phyloP scores from a whole-genome alignment of 192 early-diverging fungal species.

The Obelidium mucronatum region DNA sequence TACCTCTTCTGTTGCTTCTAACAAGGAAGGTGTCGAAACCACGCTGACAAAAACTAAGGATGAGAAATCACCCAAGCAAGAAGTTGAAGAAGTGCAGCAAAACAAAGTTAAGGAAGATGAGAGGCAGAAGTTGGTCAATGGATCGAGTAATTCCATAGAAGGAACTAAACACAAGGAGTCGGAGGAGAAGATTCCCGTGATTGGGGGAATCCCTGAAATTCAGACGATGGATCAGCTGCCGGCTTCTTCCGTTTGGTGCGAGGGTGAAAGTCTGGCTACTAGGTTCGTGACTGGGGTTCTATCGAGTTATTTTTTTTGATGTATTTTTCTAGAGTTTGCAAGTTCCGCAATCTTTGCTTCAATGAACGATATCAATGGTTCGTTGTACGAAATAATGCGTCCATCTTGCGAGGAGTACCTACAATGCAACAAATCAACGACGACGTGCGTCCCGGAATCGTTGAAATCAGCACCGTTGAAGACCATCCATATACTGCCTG shows the following conservation, averaged over 20 bases:
- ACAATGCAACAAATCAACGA: conserved; percentile 6
- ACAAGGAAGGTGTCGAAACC: background rate
- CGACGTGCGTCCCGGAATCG: conserved; percentile 36
- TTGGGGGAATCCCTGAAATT: conserved; percentile 12
- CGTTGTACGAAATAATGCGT: conserved; percentile 50
- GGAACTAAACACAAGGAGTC: conserved; percentile 28
- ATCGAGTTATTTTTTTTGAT: too few species aligned
- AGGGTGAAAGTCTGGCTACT: conserved; percentile 28
- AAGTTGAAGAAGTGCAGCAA: background rate
- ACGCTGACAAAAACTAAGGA: conserved; percentile 1
- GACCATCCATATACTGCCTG: conserved; percentile 50
- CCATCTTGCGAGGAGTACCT: conserved; percentile 45
- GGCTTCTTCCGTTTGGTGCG: conserved; percentile 53
- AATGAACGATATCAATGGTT: conserved; percentile 50
- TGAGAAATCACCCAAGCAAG: conserved; percentile 6
- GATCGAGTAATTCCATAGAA: conserved; percentile 29
- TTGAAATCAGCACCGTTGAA: conserved; percentile 50
- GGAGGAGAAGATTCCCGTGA: conserved; percentile 7
- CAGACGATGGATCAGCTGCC: conserved; percentile 36
- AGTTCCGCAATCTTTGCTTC: conserved; percentile 58
- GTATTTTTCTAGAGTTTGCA: conserved; percentile 49
- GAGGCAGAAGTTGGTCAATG: conserved; percentile 34
- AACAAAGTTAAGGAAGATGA: conserved; percentile 24
- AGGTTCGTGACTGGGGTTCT: too few species aligned
- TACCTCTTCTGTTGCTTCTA: background rate